These are phyloP conservation scores for Apophysomyces variabilis DNA, from an alignment of 371 early-diverging fungal genomes.

Conservation along the genomic window DNA sequence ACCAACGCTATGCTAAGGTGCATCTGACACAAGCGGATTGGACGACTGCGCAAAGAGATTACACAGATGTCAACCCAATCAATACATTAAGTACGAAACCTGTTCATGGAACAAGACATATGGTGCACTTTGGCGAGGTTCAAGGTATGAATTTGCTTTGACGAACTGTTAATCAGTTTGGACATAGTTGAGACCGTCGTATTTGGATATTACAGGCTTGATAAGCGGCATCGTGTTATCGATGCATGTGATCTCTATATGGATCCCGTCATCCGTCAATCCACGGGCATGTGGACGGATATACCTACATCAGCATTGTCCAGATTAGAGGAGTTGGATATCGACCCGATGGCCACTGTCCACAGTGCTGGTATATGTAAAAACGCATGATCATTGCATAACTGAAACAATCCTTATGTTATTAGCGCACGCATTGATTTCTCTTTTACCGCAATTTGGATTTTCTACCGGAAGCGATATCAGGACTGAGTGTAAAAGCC, in stretches of 20 bases:
- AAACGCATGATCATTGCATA: not conserved
- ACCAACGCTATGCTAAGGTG: constrained; percentile 51
- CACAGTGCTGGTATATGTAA: constrained; percentile 44
- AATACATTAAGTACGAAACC: constrained; percentile 27
- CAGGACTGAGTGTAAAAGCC: constrained; percentile 53
- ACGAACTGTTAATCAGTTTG: not conserved
- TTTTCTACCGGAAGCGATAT: constrained; percentile 29
- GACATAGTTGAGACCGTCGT: constrained; percentile 50
- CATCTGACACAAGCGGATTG: constrained; percentile 53
- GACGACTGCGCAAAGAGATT: constrained; percentile 59
- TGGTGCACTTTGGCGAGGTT: constrained; percentile 38
- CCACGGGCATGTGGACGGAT: constrained; percentile 52
- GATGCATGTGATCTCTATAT: constrained; percentile 53
- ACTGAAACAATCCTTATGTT: not conserved
- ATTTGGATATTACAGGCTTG: constrained; percentile 62
- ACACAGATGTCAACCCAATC: constrained; percentile 53
- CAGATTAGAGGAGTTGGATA: constrained; percentile 24
- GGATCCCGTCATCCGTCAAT: constrained; percentile 48
- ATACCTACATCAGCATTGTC: constrained; percentile 29
- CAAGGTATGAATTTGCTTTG: constrained; percentile 26
- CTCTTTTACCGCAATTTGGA: constrained; percentile 36
- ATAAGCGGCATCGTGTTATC: constrained; percentile 44
- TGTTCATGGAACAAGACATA: constrained; percentile 19
- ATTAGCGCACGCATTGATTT: constrained; percentile 47
- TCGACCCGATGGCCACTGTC: constrained; percentile 51